Percentiles rank a stretch among this genome's conserved stretches.
Evolutionary conservation across 2,329 filamentous ascomycete genomes (phyloP).

Genomic region (Monosporascus cannonballus): DNA sequence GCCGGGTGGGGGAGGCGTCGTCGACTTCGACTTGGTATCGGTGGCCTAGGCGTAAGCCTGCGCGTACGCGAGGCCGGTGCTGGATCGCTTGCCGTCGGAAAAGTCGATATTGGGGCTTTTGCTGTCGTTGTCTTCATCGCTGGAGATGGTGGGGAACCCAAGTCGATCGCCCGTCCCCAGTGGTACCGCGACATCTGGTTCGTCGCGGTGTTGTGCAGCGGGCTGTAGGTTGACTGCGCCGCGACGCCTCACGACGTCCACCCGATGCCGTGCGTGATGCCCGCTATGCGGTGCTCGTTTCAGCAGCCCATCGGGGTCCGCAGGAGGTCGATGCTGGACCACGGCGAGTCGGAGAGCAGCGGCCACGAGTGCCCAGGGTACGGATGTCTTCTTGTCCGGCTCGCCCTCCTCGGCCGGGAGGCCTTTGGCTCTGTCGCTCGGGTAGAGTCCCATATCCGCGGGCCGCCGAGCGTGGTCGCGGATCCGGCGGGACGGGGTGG

Average conservation of each 20-base stretch:
- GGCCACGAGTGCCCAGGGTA: conserved; percentile 47
- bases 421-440: conserved; percentile 10
- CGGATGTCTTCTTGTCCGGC: conserved; percentile 21
- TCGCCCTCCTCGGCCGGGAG: conserved; percentile 6
- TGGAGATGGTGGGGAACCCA: neutral
- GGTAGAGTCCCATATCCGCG: conserved; percentile 21
- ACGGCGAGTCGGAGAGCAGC: conserved; percentile 27
- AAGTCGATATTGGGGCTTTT: conserved; percentile 10
- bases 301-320: conserved; percentile 38
- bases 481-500: conserved; percentile 47
- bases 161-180: conserved; percentile 30
- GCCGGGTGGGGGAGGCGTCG: conserved; percentile 7
- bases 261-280: conserved; percentile 30
- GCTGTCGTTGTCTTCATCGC: neutral
- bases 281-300: conserved; percentile 9
- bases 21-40: neutral
- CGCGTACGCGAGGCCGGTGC: neutral
- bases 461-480: conserved; percentile 27
- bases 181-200: conserved; percentile 39
- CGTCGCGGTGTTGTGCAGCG: conserved; percentile 44
- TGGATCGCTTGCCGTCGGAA: conserved; percentile 4
- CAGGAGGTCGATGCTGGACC: conserved; percentile 30
- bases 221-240: conserved; percentile 40
- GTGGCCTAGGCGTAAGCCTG: neutral
- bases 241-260: conserved; percentile 44